A percentile compares a stretch with the other conserved stretches of the same genome.
These are phyloP conservation scores for Paramarasmius palmivorus DNA, from an alignment of 1,284 basidiomycete species.

Conservation along the genomic window DNA sequence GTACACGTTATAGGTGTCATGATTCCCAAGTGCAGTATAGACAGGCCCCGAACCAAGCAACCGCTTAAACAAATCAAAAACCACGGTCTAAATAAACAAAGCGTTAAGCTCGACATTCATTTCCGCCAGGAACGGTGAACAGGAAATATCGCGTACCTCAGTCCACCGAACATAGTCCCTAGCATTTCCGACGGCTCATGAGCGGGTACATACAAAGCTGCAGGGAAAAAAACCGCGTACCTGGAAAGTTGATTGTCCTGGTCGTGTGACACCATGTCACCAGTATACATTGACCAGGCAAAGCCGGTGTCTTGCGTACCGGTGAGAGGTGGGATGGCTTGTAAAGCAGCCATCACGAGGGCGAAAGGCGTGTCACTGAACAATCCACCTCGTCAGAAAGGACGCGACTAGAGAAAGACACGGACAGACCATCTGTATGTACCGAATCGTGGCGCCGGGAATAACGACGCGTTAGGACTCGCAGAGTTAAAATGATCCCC, in stretches of 20 bases:
- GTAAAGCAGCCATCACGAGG: conserved; percentile 60
- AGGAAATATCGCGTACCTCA: conserved; percentile 44
- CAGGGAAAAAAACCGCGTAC: conserved; percentile 27
- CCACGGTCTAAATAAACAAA: conserved; percentile 44
- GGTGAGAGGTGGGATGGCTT: conserved; percentile 69
- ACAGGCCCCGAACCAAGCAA: conserved; percentile 65
- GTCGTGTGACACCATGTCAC: conserved; percentile 78
- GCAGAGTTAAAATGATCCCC: conserved; percentile 50
- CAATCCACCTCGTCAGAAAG: too few species aligned
- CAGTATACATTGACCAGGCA: conserved; percentile 71
- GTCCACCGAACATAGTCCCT: conserved; percentile 53
- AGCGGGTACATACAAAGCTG: conserved; percentile 9
- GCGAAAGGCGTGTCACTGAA: conserved; percentile 74
- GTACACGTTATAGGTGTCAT: conserved; percentile 70
- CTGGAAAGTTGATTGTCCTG: conserved; percentile 62
- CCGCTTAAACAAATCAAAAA: conserved; percentile 67
- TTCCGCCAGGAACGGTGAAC: not conserved
- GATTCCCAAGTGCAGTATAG: conserved; percentile 76
- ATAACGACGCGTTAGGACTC: conserved; percentile 50
- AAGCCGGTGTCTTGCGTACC: conserved; percentile 63
- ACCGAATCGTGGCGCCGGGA: conserved; percentile 70
- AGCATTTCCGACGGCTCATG: not conserved
- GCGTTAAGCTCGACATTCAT: not conserved
- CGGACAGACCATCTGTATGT: conserved; percentile 55
- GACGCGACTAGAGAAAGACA: too few species aligned